Evolutionary conservation across 805 yeast species (phyloP), one percentile per base, ranked within the genome.

Genomic region (Saturnispora saitoi): DNA sequence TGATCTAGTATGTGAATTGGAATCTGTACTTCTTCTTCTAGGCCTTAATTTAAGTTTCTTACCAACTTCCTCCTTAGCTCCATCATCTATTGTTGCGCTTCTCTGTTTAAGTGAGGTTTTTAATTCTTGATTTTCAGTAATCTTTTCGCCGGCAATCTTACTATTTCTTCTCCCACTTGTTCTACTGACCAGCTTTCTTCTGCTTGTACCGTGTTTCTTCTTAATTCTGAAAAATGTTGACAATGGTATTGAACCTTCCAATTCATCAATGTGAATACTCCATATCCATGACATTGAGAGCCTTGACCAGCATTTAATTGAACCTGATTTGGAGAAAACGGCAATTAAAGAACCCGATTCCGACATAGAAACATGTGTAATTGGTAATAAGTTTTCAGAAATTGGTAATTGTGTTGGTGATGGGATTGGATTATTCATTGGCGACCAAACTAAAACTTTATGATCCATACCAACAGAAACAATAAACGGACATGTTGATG

Each of bases 391-490:
- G 36, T 73, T 71, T 3, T 69, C 61, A 9, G 67, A 59, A 5
- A 67, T 59, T 19, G 75, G 75, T 26, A 73, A 57, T 42, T 66
- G 70, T 1, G 73, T 68, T 7, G 79, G 80, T 22, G 57, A 51
- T 45, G 73, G 81, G 44, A 66, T 61, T 37, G 71, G 85, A 19
- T 59, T 63, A 1, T 70, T 63, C 48, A 80, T 59, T 3, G 89
- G 89, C 0, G 86, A 81, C 95, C 95, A 86, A 10, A 86, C 77
- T 30, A 78, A 62, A 4, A 86, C 72, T 51, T 73, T 76, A 55
- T 83, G 89, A 56, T 86, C 95, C 58, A 87, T 67, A 4, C 90
- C 91, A 26, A 83, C 74, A 1, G 85, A 73, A 0, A 86, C 79
- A 22, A 85, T 71, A 56, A 84, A 81, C 3, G 87, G 80, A 46